phyloP scores from a whole-genome alignment of 2,329 filamentous ascomycete genomes.

The Periconia macrospinosa region DNA sequence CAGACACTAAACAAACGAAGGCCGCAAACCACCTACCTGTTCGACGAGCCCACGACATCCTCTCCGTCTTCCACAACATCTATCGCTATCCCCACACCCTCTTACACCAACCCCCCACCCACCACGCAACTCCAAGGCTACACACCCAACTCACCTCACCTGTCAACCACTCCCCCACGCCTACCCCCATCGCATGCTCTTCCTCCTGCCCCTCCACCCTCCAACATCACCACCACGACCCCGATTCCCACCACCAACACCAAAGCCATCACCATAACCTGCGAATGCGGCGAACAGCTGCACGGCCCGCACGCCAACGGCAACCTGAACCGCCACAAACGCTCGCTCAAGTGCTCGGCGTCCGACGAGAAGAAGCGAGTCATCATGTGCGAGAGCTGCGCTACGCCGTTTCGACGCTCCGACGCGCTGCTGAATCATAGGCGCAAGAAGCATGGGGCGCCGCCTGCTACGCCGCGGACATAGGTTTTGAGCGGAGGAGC shows the following conservation, averaged over 20 bases:
- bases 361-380: constrained; percentile 17
- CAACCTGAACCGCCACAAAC: constrained; percentile 32
- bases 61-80: too few relatives aligned
- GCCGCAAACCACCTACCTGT: too few relatives aligned
- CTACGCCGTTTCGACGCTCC: constrained; percentile 25
- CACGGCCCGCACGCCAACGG: constrained; percentile 28
- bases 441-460: constrained; percentile 2
- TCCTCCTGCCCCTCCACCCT: too few relatives aligned
- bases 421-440: constrained; percentile 20
- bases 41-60: too few relatives aligned
- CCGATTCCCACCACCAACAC: not conserved
- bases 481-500: not conserved
- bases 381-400: constrained; percentile 23
- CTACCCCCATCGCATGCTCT: not conserved
- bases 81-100: too few relatives aligned
- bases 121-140: too few relatives aligned
- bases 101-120: too few relatives aligned
- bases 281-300: constrained; percentile 20
- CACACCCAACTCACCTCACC: too few relatives aligned
- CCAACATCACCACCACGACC: not conserved
- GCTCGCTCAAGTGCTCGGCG: constrained; percentile 23
- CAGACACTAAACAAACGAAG: too few relatives aligned
- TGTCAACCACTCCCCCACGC: too few relatives aligned
- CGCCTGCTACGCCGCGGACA: not conserved
- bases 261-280: too few relatives aligned